Base-by-base conservation (phyloP, 345 rosid genomes). In the Geranium rotundifolium region DNA sequence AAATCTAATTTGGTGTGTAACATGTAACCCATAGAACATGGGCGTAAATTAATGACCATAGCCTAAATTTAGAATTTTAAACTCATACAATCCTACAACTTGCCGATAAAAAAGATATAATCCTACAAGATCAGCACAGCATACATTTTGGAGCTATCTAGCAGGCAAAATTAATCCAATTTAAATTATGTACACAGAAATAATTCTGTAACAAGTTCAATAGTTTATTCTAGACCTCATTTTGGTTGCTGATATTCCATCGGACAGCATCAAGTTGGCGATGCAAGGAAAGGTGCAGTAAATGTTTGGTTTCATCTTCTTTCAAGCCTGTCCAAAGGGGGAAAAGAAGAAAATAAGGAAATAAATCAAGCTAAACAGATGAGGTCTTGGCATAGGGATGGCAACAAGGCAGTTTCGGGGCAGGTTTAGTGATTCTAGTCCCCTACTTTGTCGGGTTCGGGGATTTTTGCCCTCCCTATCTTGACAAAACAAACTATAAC, bases 171-270 rank as follows among this genome's bases (percentile, higher is more conserved):
- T 5, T 14, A 46, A 46, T 46, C 52, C 52, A 46, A 2, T 46
- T 7, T 46, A 12, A 57, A 20, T 57, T 6, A 20, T 15, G 27
- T 7, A 20, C 17, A 16, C 17, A 57, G 31, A 57, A 5, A 23
- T 39, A 65, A 14, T 46, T 31, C 34, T 19, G 0, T 7, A 16
- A 41, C 27, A 49, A 5, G 14, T 20, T 17, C 39, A 63, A 34
- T 8, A 59, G 69, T 23, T 31, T 56, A 70, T 61, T 30, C 39
- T 70, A 54, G 72, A 90, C 97, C 97, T 90, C 97, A 63, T 93
- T 81, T 79, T 88, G 96, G 77, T 88, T 82, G 59, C 79, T 78
- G 61, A 73, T 75, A 79, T 93, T 93, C 97, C 99, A 93, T 56
- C 85, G 76, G 66, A 86, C 90, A 59, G 69, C 84, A 71, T 86